Conservation (phyloP, 352 stramenopile genomes). For the Globisporangium paroecandrum region DNA sequence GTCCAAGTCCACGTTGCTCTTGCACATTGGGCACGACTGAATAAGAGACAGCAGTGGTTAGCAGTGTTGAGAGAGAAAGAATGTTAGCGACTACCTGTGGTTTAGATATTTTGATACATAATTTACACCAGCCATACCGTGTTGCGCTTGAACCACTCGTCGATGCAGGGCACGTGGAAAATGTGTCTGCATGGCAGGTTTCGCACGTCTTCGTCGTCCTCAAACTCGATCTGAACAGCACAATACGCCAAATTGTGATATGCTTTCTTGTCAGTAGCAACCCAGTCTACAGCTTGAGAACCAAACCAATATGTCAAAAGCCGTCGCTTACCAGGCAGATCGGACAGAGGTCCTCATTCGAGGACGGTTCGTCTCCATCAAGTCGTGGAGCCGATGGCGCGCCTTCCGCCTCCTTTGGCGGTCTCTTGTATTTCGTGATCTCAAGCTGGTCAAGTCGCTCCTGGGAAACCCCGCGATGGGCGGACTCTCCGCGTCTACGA, state of each 20-base stretch:
- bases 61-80: too few relatives aligned
- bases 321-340: slow-evolving; percentile 54
- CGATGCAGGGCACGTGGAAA: slow-evolving; percentile 88
- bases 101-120: too few relatives aligned
- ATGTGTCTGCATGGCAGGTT: slow-evolving; percentile 85
- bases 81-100: too few relatives aligned
- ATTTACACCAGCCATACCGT: slow-evolving; percentile 26
- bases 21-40: slow-evolving; percentile 81
- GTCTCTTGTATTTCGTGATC: slow-evolving; percentile 61
- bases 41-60: not conserved
- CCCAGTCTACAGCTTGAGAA: not conserved
- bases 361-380: slow-evolving; percentile 6
- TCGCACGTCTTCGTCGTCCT: slow-evolving; percentile 68
- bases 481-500: slow-evolving; percentile 34
- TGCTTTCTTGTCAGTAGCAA: not conserved
- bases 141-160: slow-evolving; percentile 84
- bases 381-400: not conserved
- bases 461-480: slow-evolving; percentile 52
- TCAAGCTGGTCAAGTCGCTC: slow-evolving; percentile 59
- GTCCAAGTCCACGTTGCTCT: slow-evolving; percentile 67
- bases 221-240: slow-evolving; percentile 57
- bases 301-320: too few relatives aligned
- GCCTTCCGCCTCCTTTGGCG: slow-evolving; percentile 1
- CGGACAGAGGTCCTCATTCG: slow-evolving; percentile 62
- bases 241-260: not conserved